phyloP scores from a whole-genome alignment of 176 grass and related monocot species.

The Bonia amplexicaulis region DNA sequence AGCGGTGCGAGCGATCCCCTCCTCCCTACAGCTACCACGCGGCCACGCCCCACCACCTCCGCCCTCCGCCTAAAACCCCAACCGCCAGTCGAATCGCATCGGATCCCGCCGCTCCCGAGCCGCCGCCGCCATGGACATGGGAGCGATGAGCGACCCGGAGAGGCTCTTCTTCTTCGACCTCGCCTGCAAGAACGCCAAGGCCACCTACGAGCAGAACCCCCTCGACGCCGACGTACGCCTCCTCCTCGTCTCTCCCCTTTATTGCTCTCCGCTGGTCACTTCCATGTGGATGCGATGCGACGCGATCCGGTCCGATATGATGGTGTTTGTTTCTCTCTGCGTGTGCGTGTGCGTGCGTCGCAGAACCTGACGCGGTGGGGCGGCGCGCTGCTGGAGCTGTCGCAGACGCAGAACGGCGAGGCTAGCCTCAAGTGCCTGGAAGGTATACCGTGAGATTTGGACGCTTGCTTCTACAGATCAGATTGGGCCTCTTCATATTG shows the following conservation, averaged over 20 bases:
- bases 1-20: neutral
- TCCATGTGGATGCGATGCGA: neutral
- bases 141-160: slow-evolving; percentile 47
- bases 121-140: slow-evolving; percentile 48
- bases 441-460: slow-evolving; percentile 26
- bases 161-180: slow-evolving; percentile 73
- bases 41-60: neutral
- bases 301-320: neutral
- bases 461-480: neutral
- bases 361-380: slow-evolving; percentile 87
- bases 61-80: slow-evolving; percentile 43
- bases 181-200: slow-evolving; percentile 58
- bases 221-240: slow-evolving; percentile 64
- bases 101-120: slow-evolving; percentile 21
- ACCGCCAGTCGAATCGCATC: slow-evolving; percentile 10
- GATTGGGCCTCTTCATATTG: neutral
- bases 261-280: neutral
- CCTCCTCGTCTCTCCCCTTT: neutral
- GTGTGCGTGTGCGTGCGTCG: neutral
- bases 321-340: neutral
- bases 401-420: slow-evolving; percentile 52
- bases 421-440: slow-evolving; percentile 44
- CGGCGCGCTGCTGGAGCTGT: slow-evolving; percentile 68
- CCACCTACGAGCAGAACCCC: slow-evolving; percentile 46
- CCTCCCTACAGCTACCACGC: neutral